Percentiles rank a stretch among this genome's conserved stretches.
phyloP scores from a whole-genome alignment of 495 filamentous ascomycete genomes.

The Xylaria acuta region DNA sequence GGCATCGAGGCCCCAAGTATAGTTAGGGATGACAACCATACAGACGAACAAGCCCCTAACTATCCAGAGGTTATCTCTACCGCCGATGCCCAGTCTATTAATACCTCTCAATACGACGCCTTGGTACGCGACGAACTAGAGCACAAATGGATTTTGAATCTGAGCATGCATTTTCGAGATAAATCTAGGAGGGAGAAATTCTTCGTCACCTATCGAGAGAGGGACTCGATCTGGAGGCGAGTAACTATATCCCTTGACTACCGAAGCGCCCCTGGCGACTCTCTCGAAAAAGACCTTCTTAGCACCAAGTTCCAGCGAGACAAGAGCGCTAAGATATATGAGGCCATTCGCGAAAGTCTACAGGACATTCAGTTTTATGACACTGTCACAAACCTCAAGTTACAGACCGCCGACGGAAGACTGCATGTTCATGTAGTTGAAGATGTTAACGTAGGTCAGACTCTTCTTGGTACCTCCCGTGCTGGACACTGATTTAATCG shows the following conservation, averaged over 20 bases:
- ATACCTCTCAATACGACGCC: slow-evolving; percentile 59
- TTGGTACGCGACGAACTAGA: slow-evolving; percentile 83
- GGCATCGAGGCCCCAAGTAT: slow-evolving; percentile 31
- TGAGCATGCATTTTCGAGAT: slow-evolving; percentile 98
- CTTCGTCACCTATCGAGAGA: slow-evolving; percentile 91
- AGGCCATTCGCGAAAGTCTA: slow-evolving; percentile 91
- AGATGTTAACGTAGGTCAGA: slow-evolving; percentile 73
- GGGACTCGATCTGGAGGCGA: slow-evolving; percentile 76
- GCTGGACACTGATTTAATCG: slow-evolving; percentile 27
- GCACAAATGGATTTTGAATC: slow-evolving; percentile 90
- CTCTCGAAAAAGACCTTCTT: slow-evolving; percentile 83
- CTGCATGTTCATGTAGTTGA: slow-evolving; percentile 98
- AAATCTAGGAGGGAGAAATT: slow-evolving; percentile 96
- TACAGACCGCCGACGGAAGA: slow-evolving; percentile 86
- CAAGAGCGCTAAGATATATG: slow-evolving; percentile 94
- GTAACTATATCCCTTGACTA: slow-evolving; percentile 96
- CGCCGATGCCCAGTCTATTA: slow-evolving; percentile 51
- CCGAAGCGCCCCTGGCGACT: slow-evolving; percentile 77
- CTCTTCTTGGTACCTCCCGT: slow-evolving; percentile 13
- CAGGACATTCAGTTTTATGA: slow-evolving; percentile 92
- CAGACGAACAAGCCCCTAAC: slow-evolving; percentile 22
- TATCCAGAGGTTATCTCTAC: slow-evolving; percentile 38
- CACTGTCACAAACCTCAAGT: slow-evolving; percentile 94
- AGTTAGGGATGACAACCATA: slow-evolving; percentile 29
- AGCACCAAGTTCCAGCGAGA: slow-evolving; percentile 84